Evolutionary conservation across 768 basidiomycete genomes (phyloP), one percentile per base, ranked within the genome.

Genomic region (Leccinum sublutescens): DNA sequence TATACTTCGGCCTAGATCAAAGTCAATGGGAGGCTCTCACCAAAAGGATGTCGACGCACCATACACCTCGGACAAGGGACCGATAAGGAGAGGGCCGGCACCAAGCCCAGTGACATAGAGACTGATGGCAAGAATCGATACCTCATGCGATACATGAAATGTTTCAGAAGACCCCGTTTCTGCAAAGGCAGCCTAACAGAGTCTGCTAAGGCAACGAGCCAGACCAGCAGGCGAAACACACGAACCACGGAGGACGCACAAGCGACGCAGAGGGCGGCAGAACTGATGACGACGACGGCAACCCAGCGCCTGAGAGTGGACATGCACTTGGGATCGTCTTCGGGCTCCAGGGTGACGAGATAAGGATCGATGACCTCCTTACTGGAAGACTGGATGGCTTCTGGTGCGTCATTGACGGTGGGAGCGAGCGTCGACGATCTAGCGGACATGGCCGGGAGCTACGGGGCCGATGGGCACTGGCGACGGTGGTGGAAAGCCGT

Each of bases 231-330:
- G 12, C 3, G 25, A 8, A 14, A 55, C 23, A 77, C 84, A 45
- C 43, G 43, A 55, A 83, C 85, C 68, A 84, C 75, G 1, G 83
- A 85, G 1, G 85, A 86, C 12, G 80, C 80, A 65, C 79, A 82
- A 1, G 85, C 80, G 5, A 79, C 81, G 55, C 82, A 83, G 11
- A 81, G 72, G 6, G 81, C 75, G 11, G 79, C 79, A 3, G 74
- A 71, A 36, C 79, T 77, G 56, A 85, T 82, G 7, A 78, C 72
- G 3, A 77, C 57, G 7, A 85, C 79, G 6, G 75, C 71, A 25
- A 79, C 55, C 84, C 84, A 85, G 62, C 82, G 82, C 62, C 74
- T 77, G 25, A 75, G 29, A 0, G 61, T 55, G 17, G 81, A 66
- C 36, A 79, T 68, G 33, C 73, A 64, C 54, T 80, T 77, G 0